These are phyloP conservation scores for Leccinum fallax DNA, from an alignment of 1,284 basidiomycete genomes.

Conservation along the genomic window DNA sequence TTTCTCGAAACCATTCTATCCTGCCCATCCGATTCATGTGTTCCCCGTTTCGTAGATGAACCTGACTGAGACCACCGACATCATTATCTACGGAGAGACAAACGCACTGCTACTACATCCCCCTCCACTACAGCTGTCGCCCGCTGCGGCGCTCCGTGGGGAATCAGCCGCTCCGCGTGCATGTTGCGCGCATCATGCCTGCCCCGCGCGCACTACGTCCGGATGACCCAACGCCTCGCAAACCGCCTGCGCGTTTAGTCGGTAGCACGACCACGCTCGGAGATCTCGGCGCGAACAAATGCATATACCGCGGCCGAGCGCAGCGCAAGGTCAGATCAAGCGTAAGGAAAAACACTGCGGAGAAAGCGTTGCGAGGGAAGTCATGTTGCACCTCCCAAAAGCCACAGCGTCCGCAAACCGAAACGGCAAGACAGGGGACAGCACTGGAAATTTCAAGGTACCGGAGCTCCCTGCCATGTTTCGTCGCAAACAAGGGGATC, in stretches of 20 bases:
- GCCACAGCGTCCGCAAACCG: conserved; percentile 13
- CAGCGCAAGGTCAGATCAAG: conserved; percentile 1
- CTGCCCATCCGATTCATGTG: not conserved
- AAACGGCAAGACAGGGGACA: conserved; percentile 12
- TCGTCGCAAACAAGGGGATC: conserved; percentile 30
- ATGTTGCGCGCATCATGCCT: conserved; percentile 59
- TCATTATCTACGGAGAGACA: conserved; percentile 64
- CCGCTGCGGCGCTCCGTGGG: conserved; percentile 17
- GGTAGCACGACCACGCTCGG: conserved; percentile 19
- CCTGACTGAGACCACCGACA: conserved; percentile 59
- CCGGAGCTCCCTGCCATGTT: conserved; percentile 46
- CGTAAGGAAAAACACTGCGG: conserved; percentile 15
- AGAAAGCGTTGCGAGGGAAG: conserved; percentile 37
- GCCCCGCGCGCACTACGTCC: conserved; percentile 46
- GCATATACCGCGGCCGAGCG: too few relatives aligned
- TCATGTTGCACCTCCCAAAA: conserved; percentile 40
- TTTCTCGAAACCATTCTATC: conserved; percentile 2
- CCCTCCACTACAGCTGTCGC: conserved; percentile 11
- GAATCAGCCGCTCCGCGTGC: conserved; percentile 44
- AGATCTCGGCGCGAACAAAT: conserved; percentile 20
- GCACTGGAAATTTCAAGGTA: conserved; percentile 44
- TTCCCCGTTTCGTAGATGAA: conserved; percentile 44
- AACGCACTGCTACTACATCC: conserved; percentile 21
- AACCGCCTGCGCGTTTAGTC: conserved; percentile 47
- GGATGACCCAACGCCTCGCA: conserved; percentile 64